Conservation (phyloP, 2,329 filamentous ascomycete species). For the Xylariaceae sp. region DNA sequence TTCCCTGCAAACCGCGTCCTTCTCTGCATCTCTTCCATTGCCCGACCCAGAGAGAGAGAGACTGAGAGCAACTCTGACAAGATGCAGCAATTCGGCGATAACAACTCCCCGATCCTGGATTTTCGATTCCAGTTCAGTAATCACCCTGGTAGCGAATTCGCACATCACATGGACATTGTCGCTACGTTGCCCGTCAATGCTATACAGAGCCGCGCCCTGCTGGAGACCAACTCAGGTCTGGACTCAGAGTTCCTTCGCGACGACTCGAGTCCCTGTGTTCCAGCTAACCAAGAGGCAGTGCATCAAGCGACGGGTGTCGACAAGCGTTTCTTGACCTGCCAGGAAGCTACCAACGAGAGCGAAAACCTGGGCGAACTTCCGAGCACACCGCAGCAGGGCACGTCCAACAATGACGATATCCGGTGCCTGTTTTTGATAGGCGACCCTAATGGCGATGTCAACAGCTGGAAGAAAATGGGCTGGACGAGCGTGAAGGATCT, state of each 20-base stretch:
- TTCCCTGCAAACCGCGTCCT: neutral
- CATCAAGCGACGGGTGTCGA: neutral
- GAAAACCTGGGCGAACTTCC: neutral
- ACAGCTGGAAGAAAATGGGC: neutral
- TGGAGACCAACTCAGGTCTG: neutral
- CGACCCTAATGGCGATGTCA: neutral
- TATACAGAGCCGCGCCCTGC: neutral
- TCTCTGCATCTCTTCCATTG: neutral
- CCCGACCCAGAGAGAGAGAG: neutral
- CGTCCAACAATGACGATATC: neutral
- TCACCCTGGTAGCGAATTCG: neutral
- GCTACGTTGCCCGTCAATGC: neutral
- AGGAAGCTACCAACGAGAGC: neutral
- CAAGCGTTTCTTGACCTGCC: neutral
- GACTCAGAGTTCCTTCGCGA: neutral
- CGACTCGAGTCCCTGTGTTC: neutral
- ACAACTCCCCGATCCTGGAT: neutral
- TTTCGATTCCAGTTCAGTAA: neutral
- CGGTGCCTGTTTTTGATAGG: neutral
- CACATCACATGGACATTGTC: neutral
- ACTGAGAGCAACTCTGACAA: neutral
- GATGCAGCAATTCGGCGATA: neutral
- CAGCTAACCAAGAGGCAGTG: neutral
- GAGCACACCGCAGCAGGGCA: neutral
- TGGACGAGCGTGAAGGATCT: neutral